Percentiles rank a stretch among this genome's conserved stretches.
Evolutionary conservation across 179 eudicot genomes (phyloP).

Genomic region (Nepenthes alata): DNA sequence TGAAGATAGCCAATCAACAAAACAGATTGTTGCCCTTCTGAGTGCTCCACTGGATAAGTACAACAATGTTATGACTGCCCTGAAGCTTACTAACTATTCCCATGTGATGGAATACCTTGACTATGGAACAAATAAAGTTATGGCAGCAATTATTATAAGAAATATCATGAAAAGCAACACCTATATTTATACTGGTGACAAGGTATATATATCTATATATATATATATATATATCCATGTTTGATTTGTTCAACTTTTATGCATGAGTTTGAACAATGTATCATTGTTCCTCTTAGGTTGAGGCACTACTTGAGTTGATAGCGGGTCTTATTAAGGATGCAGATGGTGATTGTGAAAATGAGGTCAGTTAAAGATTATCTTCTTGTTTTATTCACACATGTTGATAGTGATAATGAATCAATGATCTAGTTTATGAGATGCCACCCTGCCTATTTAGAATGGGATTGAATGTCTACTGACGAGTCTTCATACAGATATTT

Average conservation of each 20-base stretch:
- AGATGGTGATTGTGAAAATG: conserved; percentile 45
- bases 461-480: too few species aligned
- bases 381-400: not conserved
- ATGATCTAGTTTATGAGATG: too few species aligned
- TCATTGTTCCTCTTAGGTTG: conserved; percentile 43
- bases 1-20: conserved; percentile 69
- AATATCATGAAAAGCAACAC: conserved; percentile 78
- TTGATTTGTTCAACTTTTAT: not conserved
- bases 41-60: conserved; percentile 95
- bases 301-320: conserved; percentile 70
- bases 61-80: conserved; percentile 73
- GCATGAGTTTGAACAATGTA: conserved; percentile 4
- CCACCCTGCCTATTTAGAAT: too few species aligned
- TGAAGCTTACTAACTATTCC: conserved; percentile 90
- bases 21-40: conserved; percentile 87
- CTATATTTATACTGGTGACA: conserved; percentile 62
- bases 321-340: conserved; percentile 75
- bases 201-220: conserved; percentile 29
- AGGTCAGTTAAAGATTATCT: conserved; percentile 33
- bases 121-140: conserved; percentile 67
- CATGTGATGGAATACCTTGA: conserved; percentile 88
- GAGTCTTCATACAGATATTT: too few species aligned
- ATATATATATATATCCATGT: not conserved
- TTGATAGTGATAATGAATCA: too few species aligned
- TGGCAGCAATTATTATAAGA: conserved; percentile 81